Conservation (phyloP, 352 stramenopile species). For the Phytophthora hybrid region DNA sequence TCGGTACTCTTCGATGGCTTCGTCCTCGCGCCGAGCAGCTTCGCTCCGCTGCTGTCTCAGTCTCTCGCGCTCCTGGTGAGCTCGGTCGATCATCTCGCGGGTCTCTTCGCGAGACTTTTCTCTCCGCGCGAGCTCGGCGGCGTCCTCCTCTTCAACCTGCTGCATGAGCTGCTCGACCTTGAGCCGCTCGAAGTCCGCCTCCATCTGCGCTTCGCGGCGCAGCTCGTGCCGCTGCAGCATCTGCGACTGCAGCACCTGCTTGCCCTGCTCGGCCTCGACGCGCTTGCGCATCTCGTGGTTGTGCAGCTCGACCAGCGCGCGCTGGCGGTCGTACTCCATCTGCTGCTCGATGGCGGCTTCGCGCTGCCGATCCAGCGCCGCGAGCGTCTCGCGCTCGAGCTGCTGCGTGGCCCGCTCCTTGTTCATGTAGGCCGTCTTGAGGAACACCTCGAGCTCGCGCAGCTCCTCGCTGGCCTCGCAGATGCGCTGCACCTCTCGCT, state of each 20-base stretch:
- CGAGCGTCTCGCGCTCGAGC: slow-evolving; percentile 85
- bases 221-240: slow-evolving; percentile 78
- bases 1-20: slow-evolving; percentile 61
- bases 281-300: slow-evolving; percentile 64
- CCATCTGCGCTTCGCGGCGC: slow-evolving; percentile 67
- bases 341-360: slow-evolving; percentile 92
- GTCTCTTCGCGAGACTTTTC: slow-evolving; percentile 69
- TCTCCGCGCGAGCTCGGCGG: slow-evolving; percentile 68
- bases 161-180: slow-evolving; percentile 89
- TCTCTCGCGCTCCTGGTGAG: slow-evolving; percentile 52
- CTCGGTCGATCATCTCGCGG: slow-evolving; percentile 64
- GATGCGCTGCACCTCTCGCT: slow-evolving; percentile 91
- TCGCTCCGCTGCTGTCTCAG: slow-evolving; percentile 36
- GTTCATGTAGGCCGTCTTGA: slow-evolving; percentile 95
- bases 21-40: slow-evolving; percentile 48
- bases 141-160: slow-evolving; percentile 90
- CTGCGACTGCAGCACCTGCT: slow-evolving; percentile 72
- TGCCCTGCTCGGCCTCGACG: slow-evolving; percentile 76
- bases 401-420: slow-evolving; percentile 93
- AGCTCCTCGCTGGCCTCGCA: slow-evolving; percentile 92
- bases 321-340: slow-evolving; percentile 93
- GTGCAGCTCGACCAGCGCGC: slow-evolving; percentile 75
- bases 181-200: slow-evolving; percentile 77
- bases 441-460: slow-evolving; percentile 86
- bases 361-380: slow-evolving; percentile 72